phyloP scores from a whole-genome alignment of 2,329 filamentous ascomycete species.

The Tothia fuscella region DNA sequence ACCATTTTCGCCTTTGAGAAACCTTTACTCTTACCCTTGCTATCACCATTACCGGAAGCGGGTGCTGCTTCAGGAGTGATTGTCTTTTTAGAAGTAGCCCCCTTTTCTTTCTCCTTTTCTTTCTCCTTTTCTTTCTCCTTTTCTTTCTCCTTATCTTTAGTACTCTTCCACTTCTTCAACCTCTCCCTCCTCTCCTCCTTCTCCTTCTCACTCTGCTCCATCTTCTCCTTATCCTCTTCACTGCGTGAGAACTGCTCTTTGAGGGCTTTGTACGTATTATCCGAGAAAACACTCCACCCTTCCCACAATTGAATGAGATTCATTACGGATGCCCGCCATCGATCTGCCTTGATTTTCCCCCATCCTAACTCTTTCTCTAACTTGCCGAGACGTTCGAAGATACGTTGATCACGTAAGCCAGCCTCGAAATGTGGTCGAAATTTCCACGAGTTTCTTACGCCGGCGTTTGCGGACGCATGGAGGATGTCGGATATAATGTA shows the following conservation, averaged over 20 bases:
- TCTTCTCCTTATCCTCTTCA: slow-evolving; percentile 16
- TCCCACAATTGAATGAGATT: slow-evolving; percentile 24
- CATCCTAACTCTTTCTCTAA: slow-evolving; percentile 62
- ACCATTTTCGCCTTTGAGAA: too few species aligned
- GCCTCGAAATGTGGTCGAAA: slow-evolving; percentile 71
- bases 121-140: slow-evolving; percentile 20
- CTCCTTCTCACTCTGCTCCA: slow-evolving; percentile 9
- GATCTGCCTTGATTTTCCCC: slow-evolving; percentile 67
- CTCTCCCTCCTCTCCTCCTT: background rate
- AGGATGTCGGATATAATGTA: slow-evolving; percentile 74
- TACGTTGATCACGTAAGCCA: slow-evolving; percentile 52
- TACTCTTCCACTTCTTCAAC: slow-evolving; percentile 13
- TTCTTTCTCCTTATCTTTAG: slow-evolving; percentile 20
- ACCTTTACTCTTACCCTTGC: too few species aligned
- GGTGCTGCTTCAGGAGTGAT: slow-evolving; percentile 13
- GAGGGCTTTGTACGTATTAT: slow-evolving; percentile 7
- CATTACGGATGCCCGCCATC: slow-evolving; percentile 23
- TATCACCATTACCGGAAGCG: background rate
- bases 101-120: slow-evolving; percentile 31
- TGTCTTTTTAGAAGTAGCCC: slow-evolving; percentile 15
- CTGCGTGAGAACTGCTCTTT: too few species aligned
- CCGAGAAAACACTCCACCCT: slow-evolving; percentile 19
- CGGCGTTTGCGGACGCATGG: slow-evolving; percentile 62
- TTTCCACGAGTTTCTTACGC: slow-evolving; percentile 74
- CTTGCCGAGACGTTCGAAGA: slow-evolving; percentile 64